A percentile compares a stretch with the other conserved stretches of the same genome.
phyloP scores from a whole-genome alignment of 495 filamentous ascomycete genomes.

The Delitschia confertaspora region DNA sequence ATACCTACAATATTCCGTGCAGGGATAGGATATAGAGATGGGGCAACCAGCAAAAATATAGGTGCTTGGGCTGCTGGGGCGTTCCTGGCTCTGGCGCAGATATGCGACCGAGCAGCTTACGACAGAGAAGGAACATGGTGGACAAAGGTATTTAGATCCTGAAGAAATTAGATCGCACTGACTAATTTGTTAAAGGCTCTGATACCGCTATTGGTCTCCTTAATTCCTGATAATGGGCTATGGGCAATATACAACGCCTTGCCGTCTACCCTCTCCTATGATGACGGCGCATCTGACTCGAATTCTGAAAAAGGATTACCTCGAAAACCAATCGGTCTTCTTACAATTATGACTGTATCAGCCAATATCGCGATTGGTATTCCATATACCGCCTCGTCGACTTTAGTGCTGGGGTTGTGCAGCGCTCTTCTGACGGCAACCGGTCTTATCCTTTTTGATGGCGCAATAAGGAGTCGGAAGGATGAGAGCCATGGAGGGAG shows the following conservation, averaged over 20 bases:
- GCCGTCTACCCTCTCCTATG: conserved; percentile 2
- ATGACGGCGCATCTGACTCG: conserved; percentile 4
- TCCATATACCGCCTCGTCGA: conserved; percentile 16
- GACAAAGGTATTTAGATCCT: conserved; percentile 28
- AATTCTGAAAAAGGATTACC: conserved; percentile 3
- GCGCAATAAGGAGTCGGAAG: conserved; percentile 10
- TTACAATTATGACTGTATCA: conserved; percentile 13
- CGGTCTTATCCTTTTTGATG: conserved; percentile 23
- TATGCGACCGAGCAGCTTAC: conserved; percentile 31
- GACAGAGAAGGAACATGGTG: conserved; percentile 30
- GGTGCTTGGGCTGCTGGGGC: conserved; percentile 28
- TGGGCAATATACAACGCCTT: conserved; percentile 4
- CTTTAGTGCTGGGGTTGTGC: conserved; percentile 19
- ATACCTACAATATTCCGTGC: conserved; percentile 18
- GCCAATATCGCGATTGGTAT: conserved; percentile 18
- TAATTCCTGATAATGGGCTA: conserved; percentile 18
- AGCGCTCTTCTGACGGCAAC: conserved; percentile 18
- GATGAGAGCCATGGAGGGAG: conserved; percentile 13
- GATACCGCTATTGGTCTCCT: conserved; percentile 16
- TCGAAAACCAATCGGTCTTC: conserved; percentile 9
- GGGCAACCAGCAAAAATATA: conserved; percentile 12
- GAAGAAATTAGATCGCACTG: background rate
- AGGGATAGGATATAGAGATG: conserved; percentile 10
- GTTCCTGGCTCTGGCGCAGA: conserved; percentile 29
- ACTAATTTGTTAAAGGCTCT: conserved; percentile 10